Percentiles rank a stretch among this genome's conserved stretches.
These are phyloP conservation scores for Macroventuria anomochaeta DNA, from an alignment of 2,329 filamentous ascomycete species.

Conservation along the genomic window DNA sequence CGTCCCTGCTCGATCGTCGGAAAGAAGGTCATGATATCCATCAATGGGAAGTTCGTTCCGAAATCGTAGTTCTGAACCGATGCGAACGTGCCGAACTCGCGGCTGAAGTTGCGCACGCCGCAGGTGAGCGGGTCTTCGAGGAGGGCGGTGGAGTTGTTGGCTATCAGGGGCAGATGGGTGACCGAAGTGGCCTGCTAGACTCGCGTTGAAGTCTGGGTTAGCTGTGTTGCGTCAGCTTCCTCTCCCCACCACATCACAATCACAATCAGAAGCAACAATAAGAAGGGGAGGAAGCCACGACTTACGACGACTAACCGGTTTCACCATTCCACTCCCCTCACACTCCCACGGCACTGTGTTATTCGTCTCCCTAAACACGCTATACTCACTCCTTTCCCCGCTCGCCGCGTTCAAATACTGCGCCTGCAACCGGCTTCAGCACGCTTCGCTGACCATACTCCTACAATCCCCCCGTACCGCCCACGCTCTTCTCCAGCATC, in stretches of 20 bases:
- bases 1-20: background rate
- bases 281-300: background rate
- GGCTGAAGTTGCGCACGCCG: background rate
- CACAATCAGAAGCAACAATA: too few species aligned
- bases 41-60: constrained; percentile 1
- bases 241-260: too few species aligned
- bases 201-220: constrained; percentile 2
- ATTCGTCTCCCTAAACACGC: background rate
- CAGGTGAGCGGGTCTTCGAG: background rate
- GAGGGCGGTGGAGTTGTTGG: background rate
- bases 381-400: background rate
- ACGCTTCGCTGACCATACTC: background rate
- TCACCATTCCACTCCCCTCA: constrained; percentile 7
- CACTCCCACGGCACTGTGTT: constrained; percentile 9
- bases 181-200: background rate
- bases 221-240: background rate
- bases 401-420: background rate
- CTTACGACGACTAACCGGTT: background rate
- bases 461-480: constrained; percentile 6
- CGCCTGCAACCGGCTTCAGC: background rate
- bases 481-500: constrained; percentile 1
- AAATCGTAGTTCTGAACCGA: constrained; percentile 6
- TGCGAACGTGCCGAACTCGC: background rate
- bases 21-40: constrained; percentile 14
- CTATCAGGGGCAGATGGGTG: background rate